A percentile compares a stretch with the other conserved stretches of the same genome.
Evolutionary conservation across 1,284 basidiomycete species (phyloP).

Genomic region (Anthracocystis walkeri): DNA sequence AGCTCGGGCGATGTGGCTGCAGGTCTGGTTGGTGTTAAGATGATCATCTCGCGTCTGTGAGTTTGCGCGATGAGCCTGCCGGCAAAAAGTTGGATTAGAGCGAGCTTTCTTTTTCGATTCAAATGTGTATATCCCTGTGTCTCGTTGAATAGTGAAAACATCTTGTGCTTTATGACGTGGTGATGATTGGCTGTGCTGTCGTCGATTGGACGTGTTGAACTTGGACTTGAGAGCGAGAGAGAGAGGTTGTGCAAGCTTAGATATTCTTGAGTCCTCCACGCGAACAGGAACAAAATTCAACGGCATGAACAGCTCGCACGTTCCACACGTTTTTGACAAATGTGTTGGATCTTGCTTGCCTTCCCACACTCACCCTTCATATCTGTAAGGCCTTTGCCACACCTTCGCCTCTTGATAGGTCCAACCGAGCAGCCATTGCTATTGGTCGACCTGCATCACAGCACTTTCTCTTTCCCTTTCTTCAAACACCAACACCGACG

Average conservation of each 20-base stretch:
- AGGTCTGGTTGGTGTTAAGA: slow-evolving; percentile 66
- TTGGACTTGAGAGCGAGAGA: neutral
- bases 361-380: neutral
- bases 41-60: slow-evolving; percentile 58
- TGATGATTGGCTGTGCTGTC: neutral
- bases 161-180: neutral
- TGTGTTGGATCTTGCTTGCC: slow-evolving; percentile 7
- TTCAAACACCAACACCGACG: neutral
- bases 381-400: neutral
- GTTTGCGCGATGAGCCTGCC: neutral
- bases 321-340: slow-evolving; percentile 12
- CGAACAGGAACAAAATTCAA: neutral
- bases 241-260: neutral
- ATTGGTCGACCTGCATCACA: neutral
- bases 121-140: slow-evolving; percentile 26
- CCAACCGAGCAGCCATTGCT: too few species aligned
- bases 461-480: too few species aligned
- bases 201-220: too few species aligned
- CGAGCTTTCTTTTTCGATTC: neutral
- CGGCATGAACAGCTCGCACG: slow-evolving; percentile 14
- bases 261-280: neutral
- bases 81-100: neutral
- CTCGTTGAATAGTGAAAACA: neutral
- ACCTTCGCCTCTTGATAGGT: neutral
- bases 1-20: slow-evolving; percentile 62